A percentile compares a stretch with the other conserved stretches of the same genome.
Evolutionary conservation across 1,284 basidiomycete species (phyloP).

Genomic region (Ceratobasidium sp.): DNA sequence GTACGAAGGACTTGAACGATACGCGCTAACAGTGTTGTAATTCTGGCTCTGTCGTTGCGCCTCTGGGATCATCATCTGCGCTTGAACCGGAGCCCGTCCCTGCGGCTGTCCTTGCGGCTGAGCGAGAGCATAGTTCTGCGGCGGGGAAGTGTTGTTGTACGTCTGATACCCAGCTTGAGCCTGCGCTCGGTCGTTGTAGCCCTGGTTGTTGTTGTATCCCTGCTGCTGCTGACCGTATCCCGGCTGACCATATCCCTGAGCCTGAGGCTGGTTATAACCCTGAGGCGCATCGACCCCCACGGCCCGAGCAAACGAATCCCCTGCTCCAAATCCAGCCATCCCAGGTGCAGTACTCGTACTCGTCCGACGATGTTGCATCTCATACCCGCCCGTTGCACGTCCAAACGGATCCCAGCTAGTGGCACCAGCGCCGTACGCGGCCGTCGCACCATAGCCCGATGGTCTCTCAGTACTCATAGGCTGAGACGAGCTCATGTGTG

Average conservation of each 20-base stretch:
- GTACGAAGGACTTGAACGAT: slow-evolving; percentile 22
- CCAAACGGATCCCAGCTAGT: slow-evolving; percentile 32
- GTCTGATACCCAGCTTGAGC: slow-evolving; percentile 4
- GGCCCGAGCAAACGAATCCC: slow-evolving; percentile 23
- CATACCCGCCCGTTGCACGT: slow-evolving; percentile 27
- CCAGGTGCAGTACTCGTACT: slow-evolving; percentile 36
- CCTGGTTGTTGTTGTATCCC: slow-evolving; percentile 22
- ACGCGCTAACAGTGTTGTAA: slow-evolving; percentile 40
- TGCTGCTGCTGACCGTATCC: slow-evolving; percentile 25
- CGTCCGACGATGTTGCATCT: slow-evolving; percentile 40
- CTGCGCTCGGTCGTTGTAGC: slow-evolving; percentile 1
- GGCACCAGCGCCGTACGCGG: background rate
- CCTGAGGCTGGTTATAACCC: slow-evolving; percentile 25
- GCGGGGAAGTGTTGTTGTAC: slow-evolving; percentile 35
- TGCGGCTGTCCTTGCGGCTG: background rate
- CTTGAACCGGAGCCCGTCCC: slow-evolving; percentile 7
- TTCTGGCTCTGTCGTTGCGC: slow-evolving; percentile 31
- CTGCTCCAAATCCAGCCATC: slow-evolving; percentile 33
- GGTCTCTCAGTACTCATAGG: slow-evolving; percentile 34
- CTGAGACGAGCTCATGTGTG: slow-evolving; percentile 1
- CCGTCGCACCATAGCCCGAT: slow-evolving; percentile 4
- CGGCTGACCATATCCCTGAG: slow-evolving; percentile 20
- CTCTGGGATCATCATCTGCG: slow-evolving; percentile 44
- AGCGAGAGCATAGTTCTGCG: slow-evolving; percentile 19
- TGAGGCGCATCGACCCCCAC: slow-evolving; percentile 11